Evolutionary conservation across 768 basidiomycete genomes (phyloP).

Genomic region (Naganishia friedmannii): DNA sequence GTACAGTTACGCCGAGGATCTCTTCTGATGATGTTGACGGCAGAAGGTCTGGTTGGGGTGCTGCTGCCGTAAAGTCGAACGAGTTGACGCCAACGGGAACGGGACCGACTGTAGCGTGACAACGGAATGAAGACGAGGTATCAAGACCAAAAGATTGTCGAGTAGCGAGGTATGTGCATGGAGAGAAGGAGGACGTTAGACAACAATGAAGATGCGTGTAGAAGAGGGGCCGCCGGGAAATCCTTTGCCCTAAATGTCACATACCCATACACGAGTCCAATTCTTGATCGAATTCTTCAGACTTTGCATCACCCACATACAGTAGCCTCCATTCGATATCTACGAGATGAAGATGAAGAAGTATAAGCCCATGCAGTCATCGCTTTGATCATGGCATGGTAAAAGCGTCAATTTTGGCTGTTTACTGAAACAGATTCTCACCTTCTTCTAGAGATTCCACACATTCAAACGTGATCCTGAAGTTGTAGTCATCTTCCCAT

Average conservation of each 20-base stretch:
- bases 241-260: background rate
- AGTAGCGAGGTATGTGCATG: too few species aligned
- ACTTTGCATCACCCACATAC: constrained; percentile 89
- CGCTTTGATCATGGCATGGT: background rate
- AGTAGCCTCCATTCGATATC: constrained; percentile 98
- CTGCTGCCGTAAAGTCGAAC: constrained; percentile 87
- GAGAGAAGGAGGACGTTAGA: too few species aligned
- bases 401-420: too few species aligned
- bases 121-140: background rate
- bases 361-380: constrained; percentile 4
- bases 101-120: constrained; percentile 66
- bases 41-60: constrained; percentile 79
- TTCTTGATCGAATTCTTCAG: constrained; percentile 91
- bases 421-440: constrained; percentile 47
- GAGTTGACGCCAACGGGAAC: constrained; percentile 95
- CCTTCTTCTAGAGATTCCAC: constrained; percentile 87
- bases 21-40: constrained; percentile 66
- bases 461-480: constrained; percentile 95
- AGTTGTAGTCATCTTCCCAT: constrained; percentile 85
- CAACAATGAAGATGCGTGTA: background rate
- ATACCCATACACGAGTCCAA: constrained; percentile 81
- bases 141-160: too few species aligned
- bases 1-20: constrained; percentile 90
- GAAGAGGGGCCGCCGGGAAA: background rate
- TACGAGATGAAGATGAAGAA: constrained; percentile 43